These are phyloP conservation scores for Salinomyces thailandicus DNA, from an alignment of 2,329 filamentous ascomycete genomes.

Conservation along the genomic window DNA sequence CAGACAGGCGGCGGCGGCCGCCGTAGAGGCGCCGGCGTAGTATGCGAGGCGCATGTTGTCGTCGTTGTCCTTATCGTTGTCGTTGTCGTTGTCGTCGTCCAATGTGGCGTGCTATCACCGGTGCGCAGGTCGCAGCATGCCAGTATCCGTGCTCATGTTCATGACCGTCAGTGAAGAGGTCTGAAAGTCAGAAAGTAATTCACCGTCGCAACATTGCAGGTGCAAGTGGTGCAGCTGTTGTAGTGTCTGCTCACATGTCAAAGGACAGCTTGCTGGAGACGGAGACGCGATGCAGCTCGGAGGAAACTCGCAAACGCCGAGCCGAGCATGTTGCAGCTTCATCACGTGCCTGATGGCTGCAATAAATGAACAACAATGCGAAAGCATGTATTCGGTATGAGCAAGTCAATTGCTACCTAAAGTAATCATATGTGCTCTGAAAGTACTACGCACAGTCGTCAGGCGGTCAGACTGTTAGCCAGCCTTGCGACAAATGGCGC, in stretches of 20 bases:
- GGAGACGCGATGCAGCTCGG: too few relatives aligned
- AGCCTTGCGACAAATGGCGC: not conserved
- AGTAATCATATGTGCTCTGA: too few relatives aligned
- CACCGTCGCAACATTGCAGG: too few relatives aligned
- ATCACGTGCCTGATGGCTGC: too few relatives aligned
- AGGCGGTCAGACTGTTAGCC: not conserved
- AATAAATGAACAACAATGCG: too few relatives aligned
- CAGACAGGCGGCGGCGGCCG: constrained; percentile 72
- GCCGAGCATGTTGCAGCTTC: too few relatives aligned
- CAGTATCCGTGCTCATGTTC: too few relatives aligned
- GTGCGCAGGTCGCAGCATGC: constrained; percentile 2
- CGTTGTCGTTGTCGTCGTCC: constrained; percentile 1
- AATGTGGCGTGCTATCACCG: constrained; percentile 1
- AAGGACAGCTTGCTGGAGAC: not conserved
- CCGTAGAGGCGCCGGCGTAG: constrained; percentile 51
- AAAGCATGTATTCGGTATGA: too few relatives aligned
- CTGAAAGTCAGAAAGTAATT: not conserved
- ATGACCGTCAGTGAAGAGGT: constrained; percentile 22
- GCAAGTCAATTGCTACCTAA: too few relatives aligned
- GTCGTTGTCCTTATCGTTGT: constrained; percentile 1
- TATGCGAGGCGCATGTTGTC: constrained; percentile 22
- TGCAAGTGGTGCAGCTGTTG: not conserved
- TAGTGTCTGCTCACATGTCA: not conserved
- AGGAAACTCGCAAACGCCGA: too few relatives aligned
- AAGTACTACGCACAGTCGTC: too few relatives aligned